Percentiles rank a stretch among this genome's conserved stretches.
These are phyloP conservation scores for sorghum (Sorghum bicolor) DNA, from an alignment of 176 grass and related monocot genomes.

Conservation along the genomic window Sorghum_bicolor_NCBIv3 NC_012872.2:4236501-4237000, in stretches of 20 bases:
- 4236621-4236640: constrained; percentile 40
- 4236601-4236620: background rate
- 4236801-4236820: background rate
- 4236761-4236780: background rate
- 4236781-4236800: background rate
- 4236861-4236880: background rate
- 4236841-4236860: background rate
- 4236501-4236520: constrained; percentile 96
- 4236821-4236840: background rate
- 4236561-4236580: constrained; percentile 74
- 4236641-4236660: constrained; percentile 18
- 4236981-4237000: no score
- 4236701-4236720: background rate
- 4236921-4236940: background rate
- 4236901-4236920: background rate
- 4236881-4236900: background rate
- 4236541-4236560: constrained; percentile 91
- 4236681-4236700: background rate
- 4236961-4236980: no score
- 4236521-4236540: constrained; percentile 96
- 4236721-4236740: background rate
- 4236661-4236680: background rate
- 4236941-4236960: background rate
- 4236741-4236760: background rate
- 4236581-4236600: constrained; percentile 79